Conservation (phyloP, 768 basidiomycete genomes). For the Ramaria sp. region DNA sequence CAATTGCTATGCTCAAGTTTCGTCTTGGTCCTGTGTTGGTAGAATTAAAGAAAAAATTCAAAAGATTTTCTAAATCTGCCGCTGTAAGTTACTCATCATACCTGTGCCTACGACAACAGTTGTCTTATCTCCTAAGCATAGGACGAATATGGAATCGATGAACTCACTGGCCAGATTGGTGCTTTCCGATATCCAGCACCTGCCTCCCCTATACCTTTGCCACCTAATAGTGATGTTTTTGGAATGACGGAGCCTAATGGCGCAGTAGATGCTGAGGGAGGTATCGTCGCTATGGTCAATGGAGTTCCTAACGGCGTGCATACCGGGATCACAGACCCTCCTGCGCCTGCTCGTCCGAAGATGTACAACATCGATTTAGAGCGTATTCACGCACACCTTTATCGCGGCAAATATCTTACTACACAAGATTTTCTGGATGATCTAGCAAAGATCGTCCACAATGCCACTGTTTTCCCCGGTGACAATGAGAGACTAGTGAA, state of each 20-base stretch:
- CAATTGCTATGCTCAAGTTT: slow-evolving; percentile 75
- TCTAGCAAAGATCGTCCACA: slow-evolving; percentile 70
- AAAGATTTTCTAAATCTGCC: slow-evolving; percentile 76
- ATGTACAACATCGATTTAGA: slow-evolving; percentile 89
- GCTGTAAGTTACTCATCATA: slow-evolving; percentile 36
- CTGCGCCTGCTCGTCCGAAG: slow-evolving; percentile 15
- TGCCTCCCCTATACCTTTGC: neutral
- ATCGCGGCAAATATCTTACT: slow-evolving; percentile 77
- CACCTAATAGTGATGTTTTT: neutral
- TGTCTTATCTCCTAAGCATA: slow-evolving; percentile 19
- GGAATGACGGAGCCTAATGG: neutral
- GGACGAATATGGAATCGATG: slow-evolving; percentile 67
- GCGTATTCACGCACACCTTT: slow-evolving; percentile 76
- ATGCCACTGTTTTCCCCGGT: slow-evolving; percentile 34
- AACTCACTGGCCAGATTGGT: slow-evolving; percentile 8
- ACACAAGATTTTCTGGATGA: slow-evolving; percentile 82
- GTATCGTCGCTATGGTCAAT: slow-evolving; percentile 18
- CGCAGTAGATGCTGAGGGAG: neutral
- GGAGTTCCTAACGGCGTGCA: slow-evolving; percentile 21
- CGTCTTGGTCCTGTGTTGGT: slow-evolving; percentile 83
- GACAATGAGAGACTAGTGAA: slow-evolving; percentile 70
- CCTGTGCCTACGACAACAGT: neutral
- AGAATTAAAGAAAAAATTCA: slow-evolving; percentile 87
- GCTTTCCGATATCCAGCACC: slow-evolving; percentile 2
- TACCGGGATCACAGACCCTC: slow-evolving; percentile 22